Conservation (phyloP, 1,284 basidiomycete genomes). For the Singerocomus rubriflavus region DNA sequence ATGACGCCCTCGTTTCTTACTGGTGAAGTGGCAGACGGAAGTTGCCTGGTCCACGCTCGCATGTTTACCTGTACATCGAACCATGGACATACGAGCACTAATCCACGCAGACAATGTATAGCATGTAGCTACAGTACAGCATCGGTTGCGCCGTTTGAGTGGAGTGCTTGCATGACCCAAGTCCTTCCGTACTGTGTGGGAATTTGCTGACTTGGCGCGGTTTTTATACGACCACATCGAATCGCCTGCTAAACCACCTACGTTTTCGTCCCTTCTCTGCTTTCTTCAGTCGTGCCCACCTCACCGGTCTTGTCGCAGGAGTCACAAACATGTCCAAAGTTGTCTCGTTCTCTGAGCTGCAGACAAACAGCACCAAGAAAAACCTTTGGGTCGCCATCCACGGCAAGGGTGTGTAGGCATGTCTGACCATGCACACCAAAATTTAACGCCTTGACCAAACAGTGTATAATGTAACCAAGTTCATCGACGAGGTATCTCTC, state of each 20-base stretch:
- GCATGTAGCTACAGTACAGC: background rate
- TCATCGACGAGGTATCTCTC: slow-evolving; percentile 89
- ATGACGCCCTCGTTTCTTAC: slow-evolving; percentile 71
- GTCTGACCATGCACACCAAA: slow-evolving; percentile 16
- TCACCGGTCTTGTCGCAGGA: background rate
- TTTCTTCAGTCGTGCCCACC: slow-evolving; percentile 22
- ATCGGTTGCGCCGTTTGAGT: background rate
- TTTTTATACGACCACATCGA: slow-evolving; percentile 25
- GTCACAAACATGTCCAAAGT: slow-evolving; percentile 45
- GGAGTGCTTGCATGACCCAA: background rate
- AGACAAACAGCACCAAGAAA: slow-evolving; percentile 70
- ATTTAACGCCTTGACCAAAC: slow-evolving; percentile 29
- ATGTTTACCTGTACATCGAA: slow-evolving; percentile 41
- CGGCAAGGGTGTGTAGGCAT: slow-evolving; percentile 65
- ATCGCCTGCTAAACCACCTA: slow-evolving; percentile 5
- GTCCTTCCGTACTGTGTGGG: slow-evolving; percentile 22
- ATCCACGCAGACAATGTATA: slow-evolving; percentile 50
- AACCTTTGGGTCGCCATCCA: slow-evolving; percentile 78
- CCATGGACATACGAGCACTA: slow-evolving; percentile 71
- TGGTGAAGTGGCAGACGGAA: slow-evolving; percentile 59
- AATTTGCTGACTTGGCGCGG: slow-evolving; percentile 13
- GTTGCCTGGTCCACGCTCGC: slow-evolving; percentile 67
- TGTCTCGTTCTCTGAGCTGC: slow-evolving; percentile 72
- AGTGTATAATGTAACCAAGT: slow-evolving; percentile 95
- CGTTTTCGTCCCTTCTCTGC: slow-evolving; percentile 19